Conservation (phyloP, 306 rosid genomes). For the Prunus fruticosa region DNA sequence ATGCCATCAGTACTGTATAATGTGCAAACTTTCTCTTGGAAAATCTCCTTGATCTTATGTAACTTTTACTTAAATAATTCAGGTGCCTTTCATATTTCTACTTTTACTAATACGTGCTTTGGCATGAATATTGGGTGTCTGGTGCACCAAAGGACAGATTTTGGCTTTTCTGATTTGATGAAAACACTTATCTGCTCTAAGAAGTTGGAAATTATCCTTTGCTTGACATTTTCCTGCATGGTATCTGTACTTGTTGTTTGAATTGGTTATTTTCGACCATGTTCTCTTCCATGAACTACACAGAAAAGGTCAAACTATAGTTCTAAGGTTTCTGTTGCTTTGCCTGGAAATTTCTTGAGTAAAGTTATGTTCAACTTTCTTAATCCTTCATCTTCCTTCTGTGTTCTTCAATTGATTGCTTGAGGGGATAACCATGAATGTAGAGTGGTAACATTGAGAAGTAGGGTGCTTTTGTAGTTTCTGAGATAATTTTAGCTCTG, state of each 20-base stretch:
- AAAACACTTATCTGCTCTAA: background rate
- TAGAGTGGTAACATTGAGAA: background rate
- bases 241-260: background rate
- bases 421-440: background rate
- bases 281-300: background rate
- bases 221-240: background rate
- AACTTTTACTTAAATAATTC: background rate
- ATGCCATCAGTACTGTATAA: background rate
- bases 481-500: slow-evolving; percentile 27
- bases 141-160: background rate
- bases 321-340: background rate
- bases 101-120: background rate
- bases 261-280: background rate
- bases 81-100: background rate
- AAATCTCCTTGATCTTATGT: background rate
- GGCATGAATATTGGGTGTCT: background rate
- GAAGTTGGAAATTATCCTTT: background rate
- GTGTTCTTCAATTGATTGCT: background rate
- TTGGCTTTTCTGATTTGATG: background rate
- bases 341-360: background rate
- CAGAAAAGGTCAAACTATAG: background rate
- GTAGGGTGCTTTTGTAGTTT: background rate
- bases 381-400: background rate
- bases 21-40: background rate
- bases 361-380: background rate